phyloP scores from a whole-genome alignment of 1,284 basidiomycete species.

The Trichosporon sp. region DNA sequence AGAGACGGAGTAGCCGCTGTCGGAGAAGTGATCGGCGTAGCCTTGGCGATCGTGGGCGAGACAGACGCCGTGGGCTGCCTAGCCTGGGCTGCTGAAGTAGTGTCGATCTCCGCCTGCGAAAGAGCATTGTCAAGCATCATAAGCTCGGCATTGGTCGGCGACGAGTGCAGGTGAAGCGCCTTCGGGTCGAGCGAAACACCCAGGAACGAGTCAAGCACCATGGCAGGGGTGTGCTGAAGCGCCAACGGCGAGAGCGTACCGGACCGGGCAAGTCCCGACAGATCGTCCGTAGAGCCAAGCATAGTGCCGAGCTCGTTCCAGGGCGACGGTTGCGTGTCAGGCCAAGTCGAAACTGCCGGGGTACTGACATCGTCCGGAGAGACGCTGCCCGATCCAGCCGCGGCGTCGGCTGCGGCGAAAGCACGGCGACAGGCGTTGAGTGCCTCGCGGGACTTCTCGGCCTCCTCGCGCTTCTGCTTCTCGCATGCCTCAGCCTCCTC shows the following conservation, averaged over 20 bases:
- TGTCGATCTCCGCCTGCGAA: constrained; percentile 28
- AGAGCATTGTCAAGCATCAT: constrained; percentile 27
- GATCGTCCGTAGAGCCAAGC: not conserved
- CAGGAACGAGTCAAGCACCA: not conserved
- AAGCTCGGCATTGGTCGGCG: constrained; percentile 13
- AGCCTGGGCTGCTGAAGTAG: not conserved
- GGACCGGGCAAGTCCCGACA: not conserved
- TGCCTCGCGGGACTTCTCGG: constrained; percentile 27
- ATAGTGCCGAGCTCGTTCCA: constrained; percentile 13
- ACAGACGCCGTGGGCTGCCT: not conserved
- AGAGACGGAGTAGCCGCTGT: not conserved
- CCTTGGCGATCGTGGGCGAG: not conserved
- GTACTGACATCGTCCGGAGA: constrained; percentile 9
- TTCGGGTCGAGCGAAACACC: constrained; percentile 19
- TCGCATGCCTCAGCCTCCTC: constrained; percentile 37
- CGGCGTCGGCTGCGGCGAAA: constrained; percentile 15
- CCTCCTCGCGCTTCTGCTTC: constrained; percentile 31
- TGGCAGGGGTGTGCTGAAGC: constrained; percentile 21
- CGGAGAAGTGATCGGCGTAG: constrained; percentile 3
- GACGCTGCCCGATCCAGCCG: constrained; percentile 2
- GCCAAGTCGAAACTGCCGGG: not conserved
- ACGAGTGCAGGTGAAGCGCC: constrained; percentile 14
- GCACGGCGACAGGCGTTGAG: constrained; percentile 34
- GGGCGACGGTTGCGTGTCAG: constrained; percentile 6
- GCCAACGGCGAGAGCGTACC: constrained; percentile 29